Evolutionary conservation across 2,329 filamentous ascomycete species (phyloP).

Genomic region (Fusarium sp.): DNA sequence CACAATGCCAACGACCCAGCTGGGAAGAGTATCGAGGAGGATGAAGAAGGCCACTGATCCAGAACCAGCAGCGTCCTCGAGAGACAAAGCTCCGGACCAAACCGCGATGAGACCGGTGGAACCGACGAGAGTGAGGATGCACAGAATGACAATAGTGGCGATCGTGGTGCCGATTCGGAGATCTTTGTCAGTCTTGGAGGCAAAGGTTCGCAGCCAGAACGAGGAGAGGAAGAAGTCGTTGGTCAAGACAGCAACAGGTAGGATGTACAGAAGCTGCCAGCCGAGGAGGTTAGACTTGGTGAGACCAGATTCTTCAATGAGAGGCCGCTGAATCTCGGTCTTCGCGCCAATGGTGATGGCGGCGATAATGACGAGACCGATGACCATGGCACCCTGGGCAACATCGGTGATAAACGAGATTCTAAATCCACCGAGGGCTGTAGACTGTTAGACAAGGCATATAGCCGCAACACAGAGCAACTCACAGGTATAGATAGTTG

Average conservation of each 20-base stretch:
- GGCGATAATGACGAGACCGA: conserved; percentile 77
- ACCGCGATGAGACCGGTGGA: conserved; percentile 77
- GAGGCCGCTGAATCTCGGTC: conserved; percentile 73
- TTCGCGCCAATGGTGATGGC: conserved; percentile 81
- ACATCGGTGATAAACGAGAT: conserved; percentile 88
- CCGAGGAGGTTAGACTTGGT: conserved; percentile 76
- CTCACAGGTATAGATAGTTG: conserved; percentile 84
- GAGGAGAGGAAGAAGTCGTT: conserved; percentile 89
- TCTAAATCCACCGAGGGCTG: conserved; percentile 81
- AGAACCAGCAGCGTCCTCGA: conserved; percentile 63
- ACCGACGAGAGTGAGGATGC: conserved; percentile 78
- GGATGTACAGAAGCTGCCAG: conserved; percentile 87
- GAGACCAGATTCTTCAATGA: conserved; percentile 74
- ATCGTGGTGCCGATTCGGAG: conserved; percentile 78
- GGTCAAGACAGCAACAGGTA: conserved; percentile 81
- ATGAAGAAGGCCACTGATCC: conserved; percentile 79
- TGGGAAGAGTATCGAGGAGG: conserved; percentile 75
- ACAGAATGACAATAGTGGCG: conserved; percentile 70
- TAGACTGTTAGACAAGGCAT: not conserved
- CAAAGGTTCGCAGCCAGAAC: conserved; percentile 87
- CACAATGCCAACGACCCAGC: conserved; percentile 84
- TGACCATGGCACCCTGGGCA: conserved; percentile 81
- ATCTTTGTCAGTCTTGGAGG: conserved; percentile 80
- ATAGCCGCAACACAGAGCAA: not conserved
- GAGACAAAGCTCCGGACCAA: conserved; percentile 77